Evolutionary conservation across 345 rosid species (phyloP), one percentile per base, ranked within the genome.

Genomic region (Salix udensis): DNA sequence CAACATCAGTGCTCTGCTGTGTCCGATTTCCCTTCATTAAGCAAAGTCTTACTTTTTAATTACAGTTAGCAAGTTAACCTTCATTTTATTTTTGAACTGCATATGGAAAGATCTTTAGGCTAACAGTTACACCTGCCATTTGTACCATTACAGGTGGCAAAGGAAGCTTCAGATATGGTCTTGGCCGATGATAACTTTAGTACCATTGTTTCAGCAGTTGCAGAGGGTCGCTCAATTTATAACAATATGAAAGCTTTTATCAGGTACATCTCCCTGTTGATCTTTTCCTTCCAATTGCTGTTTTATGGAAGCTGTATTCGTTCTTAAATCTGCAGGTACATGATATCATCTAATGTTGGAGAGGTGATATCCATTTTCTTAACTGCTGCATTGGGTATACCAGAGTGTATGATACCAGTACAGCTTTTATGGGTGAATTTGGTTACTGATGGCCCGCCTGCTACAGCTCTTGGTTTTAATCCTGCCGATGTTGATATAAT

Each of bases 81-180:
- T 37, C 18, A 11, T 6, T 73, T 19, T 73, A 14, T 37, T 40
- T 2, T 58, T 23, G 9, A 31, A 18, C 12, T 16, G 10, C 1
- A 0, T 16, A 12, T 37, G 21, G 65, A n/a, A 14, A 12, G 28
- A 8, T 16, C 13, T 31, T 42, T 53, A 48, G 40, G 58, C 48
- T 72, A 4, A 34, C 5, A 30, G 39, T 12, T 19, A 21, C 21
- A 1, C 28, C 19, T 65, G 12, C 36, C 55, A 53, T 55, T 6
- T 68, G 68, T 44, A 34, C 61, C 60, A 19, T 70, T 77, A 58
- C 88, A 94, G 98, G 98, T 94, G 34, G 98, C 98, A 9, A 91
- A 94, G 85, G 98, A 92, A 87, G 98, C 98, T 76, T 91, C 98
- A 0, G 98, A 94, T 77, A 94, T 94, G 98, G 90, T 94, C 85